These are phyloP conservation scores for Colletotrichum spinosum DNA, from an alignment of 2,329 filamentous ascomycete genomes.

Conservation along the genomic window DNA sequence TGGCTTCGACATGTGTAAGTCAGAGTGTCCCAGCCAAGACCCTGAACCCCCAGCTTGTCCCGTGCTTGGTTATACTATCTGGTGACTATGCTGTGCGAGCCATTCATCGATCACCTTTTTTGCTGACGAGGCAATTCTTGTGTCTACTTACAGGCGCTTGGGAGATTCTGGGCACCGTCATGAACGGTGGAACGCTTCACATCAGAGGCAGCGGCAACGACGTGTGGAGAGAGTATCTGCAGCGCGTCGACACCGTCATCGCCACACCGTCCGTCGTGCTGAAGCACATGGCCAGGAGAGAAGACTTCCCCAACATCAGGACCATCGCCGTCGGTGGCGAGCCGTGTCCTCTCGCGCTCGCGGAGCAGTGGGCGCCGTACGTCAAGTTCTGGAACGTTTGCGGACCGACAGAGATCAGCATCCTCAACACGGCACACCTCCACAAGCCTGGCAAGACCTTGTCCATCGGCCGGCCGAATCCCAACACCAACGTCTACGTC, in stretches of 20 bases:
- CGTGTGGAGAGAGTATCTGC: slow-evolving; percentile 36
- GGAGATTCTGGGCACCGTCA: slow-evolving; percentile 63
- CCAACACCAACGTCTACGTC: slow-evolving; percentile 68
- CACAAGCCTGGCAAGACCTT: slow-evolving; percentile 52
- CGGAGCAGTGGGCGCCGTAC: slow-evolving; percentile 65
- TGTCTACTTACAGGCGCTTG: slow-evolving; percentile 59
- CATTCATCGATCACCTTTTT: background rate
- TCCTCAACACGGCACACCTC: slow-evolving; percentile 61
- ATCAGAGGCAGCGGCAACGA: slow-evolving; percentile 39
- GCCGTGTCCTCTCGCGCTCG: slow-evolving; percentile 49
- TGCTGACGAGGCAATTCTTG: background rate
- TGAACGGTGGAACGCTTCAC: slow-evolving; percentile 39
- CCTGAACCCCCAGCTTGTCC: too few species aligned
- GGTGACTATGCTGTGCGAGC: background rate
- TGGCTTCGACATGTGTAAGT: slow-evolving; percentile 71
- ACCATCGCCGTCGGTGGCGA: slow-evolving; percentile 39
- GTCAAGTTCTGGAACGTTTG: slow-evolving; percentile 67
- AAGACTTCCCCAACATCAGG: slow-evolving; percentile 37
- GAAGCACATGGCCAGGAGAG: slow-evolving; percentile 35
- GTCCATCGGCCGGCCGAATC: slow-evolving; percentile 66
- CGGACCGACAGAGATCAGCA: slow-evolving; percentile 70
- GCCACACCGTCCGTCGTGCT: slow-evolving; percentile 38
- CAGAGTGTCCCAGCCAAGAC: slow-evolving; percentile 17
- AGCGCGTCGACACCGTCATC: slow-evolving; percentile 39
- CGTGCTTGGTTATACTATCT: too few species aligned